Base-by-base conservation (phyloP, 2,329 filamentous ascomycete species). In the Chaetomiaceae sp. region DNA sequence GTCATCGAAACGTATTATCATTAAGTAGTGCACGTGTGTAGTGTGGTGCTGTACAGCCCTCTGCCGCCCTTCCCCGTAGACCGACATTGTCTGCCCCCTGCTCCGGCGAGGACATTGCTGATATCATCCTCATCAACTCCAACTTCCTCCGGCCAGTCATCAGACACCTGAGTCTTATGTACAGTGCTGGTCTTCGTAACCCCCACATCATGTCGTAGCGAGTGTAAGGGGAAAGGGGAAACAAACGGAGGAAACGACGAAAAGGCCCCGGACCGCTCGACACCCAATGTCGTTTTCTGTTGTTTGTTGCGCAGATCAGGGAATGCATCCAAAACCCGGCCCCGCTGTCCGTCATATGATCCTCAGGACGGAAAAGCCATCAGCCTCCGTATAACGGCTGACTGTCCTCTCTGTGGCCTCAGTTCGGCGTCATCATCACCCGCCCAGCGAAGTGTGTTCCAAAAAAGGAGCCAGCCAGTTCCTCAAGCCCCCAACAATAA, bases 311-410 rank as follows among this genome's bases (percentile, higher is more conserved):
- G 31, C 22, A 25, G 23, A 25, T 19, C 31, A 15, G 22, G 44
- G 19, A 25, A 15, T 23, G 29, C 31, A 53, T 47, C 50, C 50
- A 51, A 52, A 45, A 47, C 33, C 23, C 11, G 43, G 36, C 11
- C n/a, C n/a, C 22, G 12, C n/a, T 22, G 19, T 12, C 48, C 23
- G 36, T 22, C 37, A 19, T 47, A 8, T 29, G 36, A 47, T 53
- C 44, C 50, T 37, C 40, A 47, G n/a, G 42, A 42, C 37, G 33
- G 27, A 47, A 20, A 25, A 17, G 4, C 27, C 15, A 15, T 12
- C 14, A 6, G 31, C 8, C 25, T 27, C 34, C 1, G 22, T 23
- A 5, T 15, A 4, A n/a, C n/a, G n/a, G 27, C 27, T 31, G 27
- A 9, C 27, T 12, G 8, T 31, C 14, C 27, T 31, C 8, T 31